These are phyloP conservation scores for Cystoderma amianthinum DNA, from an alignment of 768 basidiomycete genomes.

Conservation along the genomic window DNA sequence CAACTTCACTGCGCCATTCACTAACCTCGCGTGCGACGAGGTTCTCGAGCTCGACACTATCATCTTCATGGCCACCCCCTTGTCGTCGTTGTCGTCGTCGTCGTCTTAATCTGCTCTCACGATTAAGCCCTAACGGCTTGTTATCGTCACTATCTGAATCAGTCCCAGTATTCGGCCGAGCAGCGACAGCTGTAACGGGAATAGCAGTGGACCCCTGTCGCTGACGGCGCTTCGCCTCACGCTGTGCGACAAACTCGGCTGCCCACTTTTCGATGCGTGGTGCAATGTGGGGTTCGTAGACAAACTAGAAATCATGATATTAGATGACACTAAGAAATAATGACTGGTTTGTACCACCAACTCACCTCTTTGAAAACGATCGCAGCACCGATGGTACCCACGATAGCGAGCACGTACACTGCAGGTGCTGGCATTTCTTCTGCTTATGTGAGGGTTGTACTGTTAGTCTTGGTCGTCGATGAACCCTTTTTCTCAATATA, in stretches of 20 bases:
- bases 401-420: slow-evolving; percentile 43
- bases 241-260: slow-evolving; percentile 26
- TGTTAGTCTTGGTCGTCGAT: not conserved
- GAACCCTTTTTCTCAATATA: too few relatives aligned
- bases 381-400: slow-evolving; percentile 41
- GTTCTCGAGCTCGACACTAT: slow-evolving; percentile 41
- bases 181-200: slow-evolving; percentile 12
- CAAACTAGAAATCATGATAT: slow-evolving; percentile 34
- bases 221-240: slow-evolving; percentile 23
- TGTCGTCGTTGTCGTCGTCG: slow-evolving; percentile 8
- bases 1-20: slow-evolving; percentile 43
- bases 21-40: slow-evolving; percentile 41
- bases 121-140: too few relatives aligned
- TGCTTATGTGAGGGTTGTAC: not conserved
- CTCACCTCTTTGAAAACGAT: slow-evolving; percentile 57
- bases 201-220: slow-evolving; percentile 8
- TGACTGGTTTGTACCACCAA: slow-evolving; percentile 3
- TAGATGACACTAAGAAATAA: slow-evolving; percentile 2
- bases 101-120: slow-evolving; percentile 11
- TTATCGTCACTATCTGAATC: too few relatives aligned
- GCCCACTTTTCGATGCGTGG: slow-evolving; percentile 48
- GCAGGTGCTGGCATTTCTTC: slow-evolving; percentile 28
- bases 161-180: slow-evolving; percentile 15
- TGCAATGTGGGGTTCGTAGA: slow-evolving; percentile 66
- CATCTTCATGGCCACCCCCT: slow-evolving; percentile 1